Percentiles rank a stretch among this genome's conserved stretches.
Evolutionary conservation across 495 filamentous ascomycete genomes (phyloP).

Genomic region (Penicillium salamii): DNA sequence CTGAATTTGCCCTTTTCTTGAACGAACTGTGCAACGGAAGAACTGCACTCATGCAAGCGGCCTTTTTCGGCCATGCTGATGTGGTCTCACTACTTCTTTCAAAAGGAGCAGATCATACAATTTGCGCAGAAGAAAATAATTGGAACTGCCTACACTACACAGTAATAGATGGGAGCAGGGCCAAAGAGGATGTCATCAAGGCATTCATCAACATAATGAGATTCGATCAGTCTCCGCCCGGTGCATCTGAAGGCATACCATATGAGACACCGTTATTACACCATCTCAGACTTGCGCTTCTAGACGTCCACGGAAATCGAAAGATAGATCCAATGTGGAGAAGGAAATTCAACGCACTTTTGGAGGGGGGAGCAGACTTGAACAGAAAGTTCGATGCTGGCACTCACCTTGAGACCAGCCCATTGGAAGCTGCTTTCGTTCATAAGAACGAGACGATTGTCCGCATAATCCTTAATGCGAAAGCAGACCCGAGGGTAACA

Average conservation of each 20-base stretch:
- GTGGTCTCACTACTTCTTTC: background rate
- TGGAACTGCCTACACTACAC: background rate
- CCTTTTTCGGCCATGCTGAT: background rate
- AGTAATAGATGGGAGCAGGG: background rate
- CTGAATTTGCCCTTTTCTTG: background rate
- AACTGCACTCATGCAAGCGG: conserved; percentile 1
- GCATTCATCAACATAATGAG: background rate
- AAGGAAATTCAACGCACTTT: background rate
- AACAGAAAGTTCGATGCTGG: background rate
- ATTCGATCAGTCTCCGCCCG: background rate
- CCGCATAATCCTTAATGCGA: background rate
- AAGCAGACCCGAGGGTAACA: no score
- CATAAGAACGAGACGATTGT: background rate
- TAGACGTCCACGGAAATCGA: no score
- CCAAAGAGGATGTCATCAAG: background rate
- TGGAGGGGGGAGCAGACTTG: background rate
- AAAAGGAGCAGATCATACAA: background rate
- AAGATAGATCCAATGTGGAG: background rate
- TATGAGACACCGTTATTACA: background rate
- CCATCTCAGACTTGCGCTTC: background rate
- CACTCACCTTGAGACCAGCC: background rate
- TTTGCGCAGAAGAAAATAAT: background rate
- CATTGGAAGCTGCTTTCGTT: background rate
- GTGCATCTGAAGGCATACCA: background rate
- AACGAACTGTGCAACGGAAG: background rate